Evolutionary conservation across 23 red algal genomes (phyloP).

Genomic region (Gracilaria domingensis): DNA sequence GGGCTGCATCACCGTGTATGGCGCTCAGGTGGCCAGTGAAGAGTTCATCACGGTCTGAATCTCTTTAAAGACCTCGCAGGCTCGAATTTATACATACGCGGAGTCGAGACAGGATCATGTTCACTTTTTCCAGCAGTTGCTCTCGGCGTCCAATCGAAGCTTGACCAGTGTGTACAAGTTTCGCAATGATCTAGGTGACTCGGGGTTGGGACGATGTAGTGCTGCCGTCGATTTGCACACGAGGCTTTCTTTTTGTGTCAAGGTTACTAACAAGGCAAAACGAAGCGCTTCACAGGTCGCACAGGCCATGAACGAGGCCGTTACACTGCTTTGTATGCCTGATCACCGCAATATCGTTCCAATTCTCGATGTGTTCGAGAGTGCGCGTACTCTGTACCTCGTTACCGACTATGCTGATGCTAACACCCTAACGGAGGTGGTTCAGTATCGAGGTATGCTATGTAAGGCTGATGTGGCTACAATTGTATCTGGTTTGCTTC

Average conservation of each 20-base stretch:
- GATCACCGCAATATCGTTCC: slow-evolving; percentile 28
- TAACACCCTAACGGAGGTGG: slow-evolving; percentile 36
- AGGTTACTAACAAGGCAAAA: slow-evolving; percentile 43
- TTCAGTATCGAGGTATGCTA: slow-evolving; percentile 7
- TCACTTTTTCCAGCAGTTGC: slow-evolving; percentile 14
- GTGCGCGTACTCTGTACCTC: slow-evolving; percentile 42
- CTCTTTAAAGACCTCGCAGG: neutral
- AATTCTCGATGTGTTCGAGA: slow-evolving; percentile 54
- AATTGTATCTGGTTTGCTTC: slow-evolving; percentile 21
- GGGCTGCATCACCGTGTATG: no score
- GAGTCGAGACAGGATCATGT: slow-evolving; percentile 42
- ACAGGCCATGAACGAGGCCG: slow-evolving; percentile 42
- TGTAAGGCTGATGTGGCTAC: slow-evolving; percentile 36
- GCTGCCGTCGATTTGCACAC: no score
- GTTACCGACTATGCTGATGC: slow-evolving; percentile 33
- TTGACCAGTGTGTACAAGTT: slow-evolving; percentile 48
- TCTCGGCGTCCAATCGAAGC: slow-evolving; percentile 19
- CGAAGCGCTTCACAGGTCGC: slow-evolving; percentile 26
- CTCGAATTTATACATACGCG: slow-evolving; percentile 15
- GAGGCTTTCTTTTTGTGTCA: no score
- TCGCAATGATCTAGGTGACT: slow-evolving; percentile 9
- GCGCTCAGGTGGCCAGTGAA: no score
- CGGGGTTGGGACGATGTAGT: slow-evolving; percentile 35
- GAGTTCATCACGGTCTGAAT: slow-evolving; percentile 40
- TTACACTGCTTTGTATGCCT: slow-evolving; percentile 42